A percentile compares a stretch with the other conserved stretches of the same genome.
phyloP scores from a whole-genome alignment of 805 yeast species.

The Lachancea thermotolerans region DNA sequence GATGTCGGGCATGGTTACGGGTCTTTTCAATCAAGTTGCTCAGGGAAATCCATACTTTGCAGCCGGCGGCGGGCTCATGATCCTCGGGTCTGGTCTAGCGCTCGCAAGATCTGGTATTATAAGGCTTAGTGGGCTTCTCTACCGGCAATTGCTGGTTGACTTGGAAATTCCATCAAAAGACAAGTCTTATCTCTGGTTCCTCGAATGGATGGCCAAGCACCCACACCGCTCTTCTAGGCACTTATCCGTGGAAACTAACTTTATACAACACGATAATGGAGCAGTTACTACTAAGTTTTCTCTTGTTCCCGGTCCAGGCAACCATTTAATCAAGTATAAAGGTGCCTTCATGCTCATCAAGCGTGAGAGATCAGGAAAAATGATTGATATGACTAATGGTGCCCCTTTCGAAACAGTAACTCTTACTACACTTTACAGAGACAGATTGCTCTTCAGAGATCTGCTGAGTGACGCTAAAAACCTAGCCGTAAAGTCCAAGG shows the following conservation, averaged over 20 bases:
- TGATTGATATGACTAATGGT: slow-evolving; percentile 84
- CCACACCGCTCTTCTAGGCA: slow-evolving; percentile 74
- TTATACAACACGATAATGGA: slow-evolving; percentile 86
- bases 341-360: slow-evolving; percentile 85
- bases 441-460: slow-evolving; percentile 60
- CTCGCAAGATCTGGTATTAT: slow-evolving; percentile 62
- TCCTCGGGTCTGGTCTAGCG: slow-evolving; percentile 85
- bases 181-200: slow-evolving; percentile 88
- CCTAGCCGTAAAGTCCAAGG: slow-evolving; percentile 72
- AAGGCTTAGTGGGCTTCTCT: slow-evolving; percentile 57
- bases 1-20: slow-evolving; percentile 27
- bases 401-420: slow-evolving; percentile 96
- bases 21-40: slow-evolving; percentile 47
- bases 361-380: slow-evolving; percentile 83
- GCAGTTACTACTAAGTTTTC: slow-evolving; percentile 80
- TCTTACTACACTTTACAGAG: slow-evolving; percentile 80
- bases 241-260: slow-evolving; percentile 82
- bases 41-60: slow-evolving; percentile 89
- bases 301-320: slow-evolving; percentile 96
- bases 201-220: slow-evolving; percentile 90
- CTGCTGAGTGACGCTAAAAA: slow-evolving; percentile 77
- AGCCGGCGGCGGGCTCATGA: slow-evolving; percentile 97
- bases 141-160: slow-evolving; percentile 82
- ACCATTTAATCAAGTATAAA: slow-evolving; percentile 75
- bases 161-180: slow-evolving; percentile 90